A percentile compares a stretch with the other conserved stretches of the same genome.
Conservation (phyloP, 805 yeast genomes). For the Suhomyces kilbournensis region DNA sequence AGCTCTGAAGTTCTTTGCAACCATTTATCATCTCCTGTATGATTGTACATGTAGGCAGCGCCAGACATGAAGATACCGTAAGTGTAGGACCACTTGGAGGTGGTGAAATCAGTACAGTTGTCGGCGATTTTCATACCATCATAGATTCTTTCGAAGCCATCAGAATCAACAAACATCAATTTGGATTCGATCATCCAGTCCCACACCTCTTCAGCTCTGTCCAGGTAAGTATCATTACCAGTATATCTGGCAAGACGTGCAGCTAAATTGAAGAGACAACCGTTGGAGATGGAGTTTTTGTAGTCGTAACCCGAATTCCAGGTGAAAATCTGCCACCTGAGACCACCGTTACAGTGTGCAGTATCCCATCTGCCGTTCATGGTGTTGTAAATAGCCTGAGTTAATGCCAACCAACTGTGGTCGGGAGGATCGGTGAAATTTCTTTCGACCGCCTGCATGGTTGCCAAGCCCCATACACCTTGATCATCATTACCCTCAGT, state of each 20-base stretch:
- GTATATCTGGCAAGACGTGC: slow-evolving; percentile 86
- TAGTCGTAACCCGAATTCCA: slow-evolving; percentile 95
- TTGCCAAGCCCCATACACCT: slow-evolving; percentile 51
- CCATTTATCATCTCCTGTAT: slow-evolving; percentile 50
- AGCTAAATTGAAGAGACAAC: slow-evolving; percentile 81
- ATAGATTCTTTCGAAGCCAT: slow-evolving; percentile 36
- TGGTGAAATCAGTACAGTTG: slow-evolving; percentile 50
- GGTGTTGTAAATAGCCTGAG: slow-evolving; percentile 87
- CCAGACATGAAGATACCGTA: slow-evolving; percentile 69
- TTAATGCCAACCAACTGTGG: slow-evolving; percentile 78
- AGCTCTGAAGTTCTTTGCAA: slow-evolving; percentile 33
- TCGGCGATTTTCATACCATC: slow-evolving; percentile 57
- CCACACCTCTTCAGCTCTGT: slow-evolving; percentile 73
- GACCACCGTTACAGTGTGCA: slow-evolving; percentile 75
- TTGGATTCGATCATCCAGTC: slow-evolving; percentile 65
- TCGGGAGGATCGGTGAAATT: slow-evolving; percentile 49
- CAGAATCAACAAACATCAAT: slow-evolving; percentile 11
- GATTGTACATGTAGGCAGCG: slow-evolving; percentile 64
- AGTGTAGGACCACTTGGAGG: slow-evolving; percentile 64
- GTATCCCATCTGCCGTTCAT: slow-evolving; percentile 89
- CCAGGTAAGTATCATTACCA: slow-evolving; percentile 66
- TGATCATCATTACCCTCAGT: slow-evolving; percentile 52
- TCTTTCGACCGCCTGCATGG: slow-evolving; percentile 46
- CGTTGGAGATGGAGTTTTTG: slow-evolving; percentile 89
- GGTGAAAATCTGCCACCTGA: slow-evolving; percentile 93